A percentile compares a stretch with the other conserved stretches of the same genome.
Conservation (phyloP, 768 basidiomycete species). For the Amanita rimosa region DNA sequence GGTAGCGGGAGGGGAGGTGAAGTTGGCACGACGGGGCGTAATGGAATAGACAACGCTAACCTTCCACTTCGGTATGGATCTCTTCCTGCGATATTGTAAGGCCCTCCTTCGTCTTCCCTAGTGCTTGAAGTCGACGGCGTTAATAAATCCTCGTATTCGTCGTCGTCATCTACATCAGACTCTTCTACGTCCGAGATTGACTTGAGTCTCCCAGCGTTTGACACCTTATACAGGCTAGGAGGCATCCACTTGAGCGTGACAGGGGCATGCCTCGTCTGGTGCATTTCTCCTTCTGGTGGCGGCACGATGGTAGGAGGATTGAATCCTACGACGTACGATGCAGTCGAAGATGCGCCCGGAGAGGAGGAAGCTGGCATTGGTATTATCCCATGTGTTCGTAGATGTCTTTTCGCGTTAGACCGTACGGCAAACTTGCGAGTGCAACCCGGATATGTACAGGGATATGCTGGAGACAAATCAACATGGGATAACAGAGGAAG, state of each 20-base stretch:
- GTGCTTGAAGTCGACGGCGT: conserved; percentile 3
- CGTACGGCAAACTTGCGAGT: conserved; percentile 63
- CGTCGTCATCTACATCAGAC: conserved; percentile 12
- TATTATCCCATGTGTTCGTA: conserved; percentile 59
- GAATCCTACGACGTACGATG: conserved; percentile 27
- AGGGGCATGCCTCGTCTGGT: conserved; percentile 10
- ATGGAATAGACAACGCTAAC: conserved; percentile 16
- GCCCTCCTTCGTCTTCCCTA: conserved; percentile 2
- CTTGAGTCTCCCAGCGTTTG: conserved; percentile 15
- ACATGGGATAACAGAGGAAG: neutral
- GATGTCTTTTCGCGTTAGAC: conserved; percentile 72
- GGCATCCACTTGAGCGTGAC: conserved; percentile 32
- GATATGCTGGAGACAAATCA: conserved; percentile 23
- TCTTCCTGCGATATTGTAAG: neutral
- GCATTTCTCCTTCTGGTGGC: conserved; percentile 4
- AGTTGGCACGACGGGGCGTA: conserved; percentile 16
- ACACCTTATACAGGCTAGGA: conserved; percentile 20
- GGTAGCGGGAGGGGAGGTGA: conserved; percentile 5
- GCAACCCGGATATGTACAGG: conserved; percentile 51
- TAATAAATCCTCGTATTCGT: conserved; percentile 1
- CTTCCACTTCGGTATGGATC: conserved; percentile 4
- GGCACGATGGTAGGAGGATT: conserved; percentile 22
- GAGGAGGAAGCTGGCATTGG: conserved; percentile 8
- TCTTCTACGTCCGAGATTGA: conserved; percentile 15
- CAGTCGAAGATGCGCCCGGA: conserved; percentile 1